Conservation (phyloP, 306 rosid genomes). For the Malus orientalis region DNA sequence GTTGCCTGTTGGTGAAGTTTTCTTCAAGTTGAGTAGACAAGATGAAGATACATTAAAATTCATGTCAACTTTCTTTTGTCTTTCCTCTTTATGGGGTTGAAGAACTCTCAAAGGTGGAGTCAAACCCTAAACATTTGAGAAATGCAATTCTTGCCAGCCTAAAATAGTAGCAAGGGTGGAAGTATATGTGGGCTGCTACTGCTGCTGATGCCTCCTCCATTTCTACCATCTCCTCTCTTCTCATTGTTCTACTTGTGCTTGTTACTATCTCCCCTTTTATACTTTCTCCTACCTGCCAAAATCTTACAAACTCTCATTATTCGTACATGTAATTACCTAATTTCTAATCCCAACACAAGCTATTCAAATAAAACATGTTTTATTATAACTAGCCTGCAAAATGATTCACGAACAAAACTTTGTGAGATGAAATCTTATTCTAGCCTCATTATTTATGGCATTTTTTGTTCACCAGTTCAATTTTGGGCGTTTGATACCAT, state of each 20-base stretch:
- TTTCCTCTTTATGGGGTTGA: constrained; percentile 35
- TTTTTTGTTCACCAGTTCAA: too few species aligned
- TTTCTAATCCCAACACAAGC: too few species aligned
- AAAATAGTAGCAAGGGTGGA: constrained; percentile 62
- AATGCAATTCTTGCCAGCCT: constrained; percentile 61
- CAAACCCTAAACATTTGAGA: constrained; percentile 80
- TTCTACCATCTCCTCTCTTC: constrained; percentile 34
- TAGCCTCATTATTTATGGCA: background rate
- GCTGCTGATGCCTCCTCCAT: constrained; percentile 32
- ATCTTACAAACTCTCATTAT: background rate
- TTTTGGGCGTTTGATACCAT: too few species aligned
- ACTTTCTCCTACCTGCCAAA: constrained; percentile 39
- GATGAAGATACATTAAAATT: background rate
- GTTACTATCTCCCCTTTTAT: constrained; percentile 41
- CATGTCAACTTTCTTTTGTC: constrained; percentile 28
- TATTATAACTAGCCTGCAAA: background rate
- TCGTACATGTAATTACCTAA: background rate
- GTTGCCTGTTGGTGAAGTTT: background rate
- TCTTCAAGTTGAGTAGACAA: background rate
- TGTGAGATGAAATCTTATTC: background rate
- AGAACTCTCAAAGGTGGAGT: constrained; percentile 33
- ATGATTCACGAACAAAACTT: background rate
- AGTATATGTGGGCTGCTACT: constrained; percentile 8
- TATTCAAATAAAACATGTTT: background rate
- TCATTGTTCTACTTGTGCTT: constrained; percentile 37